Percentiles rank a stretch among this genome's conserved stretches.
These are phyloP conservation scores for Hortaea werneckii DNA, from an alignment of 2,329 filamentous ascomycete species.

Conservation along the genomic window DNA sequence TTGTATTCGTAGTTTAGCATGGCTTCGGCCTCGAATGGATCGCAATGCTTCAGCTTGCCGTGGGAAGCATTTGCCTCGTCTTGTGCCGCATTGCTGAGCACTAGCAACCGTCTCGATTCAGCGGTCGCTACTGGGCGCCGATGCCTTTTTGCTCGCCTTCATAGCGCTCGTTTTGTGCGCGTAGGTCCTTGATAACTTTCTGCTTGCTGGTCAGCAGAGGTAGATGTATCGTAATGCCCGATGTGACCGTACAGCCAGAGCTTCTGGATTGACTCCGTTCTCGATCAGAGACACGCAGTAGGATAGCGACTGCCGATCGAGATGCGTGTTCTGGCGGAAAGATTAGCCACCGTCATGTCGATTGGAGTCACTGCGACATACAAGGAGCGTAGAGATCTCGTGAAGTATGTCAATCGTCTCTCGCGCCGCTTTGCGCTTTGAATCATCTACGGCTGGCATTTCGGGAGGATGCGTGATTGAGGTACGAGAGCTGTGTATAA, in stretches of 20 bases:
- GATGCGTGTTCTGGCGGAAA: conserved; percentile 67
- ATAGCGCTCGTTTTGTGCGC: conserved; percentile 29
- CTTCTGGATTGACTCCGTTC: conserved; percentile 93
- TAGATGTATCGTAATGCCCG: neutral
- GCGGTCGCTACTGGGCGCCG: neutral
- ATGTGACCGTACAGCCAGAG: conserved; percentile 62
- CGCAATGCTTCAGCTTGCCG: neutral
- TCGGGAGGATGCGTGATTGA: neutral
- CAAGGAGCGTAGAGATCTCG: conserved; percentile 81
- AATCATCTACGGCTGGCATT: conserved; percentile 37
- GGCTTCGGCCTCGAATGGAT: neutral
- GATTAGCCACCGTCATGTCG: neutral
- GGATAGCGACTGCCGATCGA: conserved; percentile 82
- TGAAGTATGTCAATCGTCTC: conserved; percentile 59
- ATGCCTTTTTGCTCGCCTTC: conserved; percentile 5
- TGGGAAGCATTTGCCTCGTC: neutral
- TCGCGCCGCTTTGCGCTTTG: conserved; percentile 66
- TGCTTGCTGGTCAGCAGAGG: conserved; percentile 12
- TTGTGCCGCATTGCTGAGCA: no score
- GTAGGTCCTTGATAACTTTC: conserved; percentile 39
- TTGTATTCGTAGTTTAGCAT: neutral
- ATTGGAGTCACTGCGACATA: conserved; percentile 34
- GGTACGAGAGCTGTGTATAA: neutral
- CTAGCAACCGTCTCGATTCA: no score
- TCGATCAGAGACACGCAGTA: conserved; percentile 96